Conservation (phyloP, 768 basidiomycete genomes). For the Trametopsis cervina region DNA sequence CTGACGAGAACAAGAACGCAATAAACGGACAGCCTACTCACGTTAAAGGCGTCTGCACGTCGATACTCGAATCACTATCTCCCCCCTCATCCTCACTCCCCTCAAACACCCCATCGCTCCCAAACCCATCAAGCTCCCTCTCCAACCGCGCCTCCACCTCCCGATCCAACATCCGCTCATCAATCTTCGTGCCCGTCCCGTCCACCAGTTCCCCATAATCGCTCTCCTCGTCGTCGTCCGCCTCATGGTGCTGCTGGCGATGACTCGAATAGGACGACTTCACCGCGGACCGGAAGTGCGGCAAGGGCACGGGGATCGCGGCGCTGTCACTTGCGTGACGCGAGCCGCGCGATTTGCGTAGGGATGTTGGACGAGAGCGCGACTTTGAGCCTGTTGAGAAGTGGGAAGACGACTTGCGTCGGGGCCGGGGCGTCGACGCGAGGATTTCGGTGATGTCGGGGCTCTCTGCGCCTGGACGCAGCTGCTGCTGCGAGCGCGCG, state of each 20-base stretch:
- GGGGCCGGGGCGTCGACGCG: slow-evolving; percentile 26
- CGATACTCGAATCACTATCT: slow-evolving; percentile 29
- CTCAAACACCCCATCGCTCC: slow-evolving; percentile 8
- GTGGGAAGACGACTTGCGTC: slow-evolving; percentile 21
- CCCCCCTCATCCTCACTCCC: slow-evolving; percentile 15
- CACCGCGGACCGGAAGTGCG: not conserved
- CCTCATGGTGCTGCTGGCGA: slow-evolving; percentile 1
- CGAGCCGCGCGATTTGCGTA: slow-evolving; percentile 7
- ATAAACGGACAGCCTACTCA: too few relatives aligned
- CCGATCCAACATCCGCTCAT: slow-evolving; percentile 15
- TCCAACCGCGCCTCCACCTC: slow-evolving; percentile 23
- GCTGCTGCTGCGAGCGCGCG: not conserved
- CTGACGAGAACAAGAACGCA: too few relatives aligned
- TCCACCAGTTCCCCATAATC: slow-evolving; percentile 23
- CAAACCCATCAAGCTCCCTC: slow-evolving; percentile 17
- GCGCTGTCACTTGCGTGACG: slow-evolving; percentile 16
- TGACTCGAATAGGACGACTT: slow-evolving; percentile 8
- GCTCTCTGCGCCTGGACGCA: slow-evolving; percentile 16
- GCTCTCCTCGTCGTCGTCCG: slow-evolving; percentile 21
- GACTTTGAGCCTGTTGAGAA: slow-evolving; percentile 18
- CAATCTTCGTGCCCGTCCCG: slow-evolving; percentile 18
- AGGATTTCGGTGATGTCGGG: slow-evolving; percentile 27
- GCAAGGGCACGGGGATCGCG: slow-evolving; percentile 4
- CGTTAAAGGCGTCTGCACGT: slow-evolving; percentile 34
- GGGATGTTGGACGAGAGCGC: slow-evolving; percentile 16